Evolutionary conservation across 768 basidiomycete species (phyloP), one percentile per base, ranked within the genome.

Genomic region (Dentipellis fragilis): DNA sequence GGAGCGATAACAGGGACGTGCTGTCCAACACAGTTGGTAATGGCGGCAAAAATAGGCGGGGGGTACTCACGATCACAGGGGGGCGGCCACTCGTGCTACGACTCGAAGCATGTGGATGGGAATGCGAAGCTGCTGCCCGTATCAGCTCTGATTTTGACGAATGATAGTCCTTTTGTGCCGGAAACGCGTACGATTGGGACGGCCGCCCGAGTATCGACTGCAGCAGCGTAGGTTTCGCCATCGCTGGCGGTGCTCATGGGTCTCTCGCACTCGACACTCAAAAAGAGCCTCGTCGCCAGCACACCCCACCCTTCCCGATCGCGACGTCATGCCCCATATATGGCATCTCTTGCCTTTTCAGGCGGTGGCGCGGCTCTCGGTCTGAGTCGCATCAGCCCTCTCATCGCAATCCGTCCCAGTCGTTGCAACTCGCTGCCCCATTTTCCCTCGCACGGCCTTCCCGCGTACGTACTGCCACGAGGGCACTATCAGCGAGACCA

Each of bases 141-240:
- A 47, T 23, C 16, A 62, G 38, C 11, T 56, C 34, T 1, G 29
- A 16, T 37, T 21, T 60, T 12, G 56, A 39, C 8, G 61, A 62
- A 42, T 62, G 57, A 4, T 54, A 55, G 10, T 57, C 23, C 34
- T 42, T 60, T 11, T 55, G 51, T 4, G 49, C 19, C 12, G 61
- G 56, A 19, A 57, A 57, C 1, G 47, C 29, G 34, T 62, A 62
- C 0, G 56, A 50, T 23, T 49, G 56, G 6, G 59, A 60, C 1
- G 61, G 61, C 12, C 49, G 42, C 4, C 59, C 54, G 12, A 62
- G 59, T 17, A 62, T 37, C 12, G 58, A 39, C 38, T 62, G 61
- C 0, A 60, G 34, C 1, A 62, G 45, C 16, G 61, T 62, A 8
- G 61, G 59, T 19, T 62, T 62, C 36, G 59, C 37, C 61, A 62